Percentiles rank a stretch among this genome's conserved stretches.
These are phyloP conservation scores for Sanghuangporus sanghuang DNA, from an alignment of 1,284 basidiomycete genomes.

Conservation along the genomic window DNA sequence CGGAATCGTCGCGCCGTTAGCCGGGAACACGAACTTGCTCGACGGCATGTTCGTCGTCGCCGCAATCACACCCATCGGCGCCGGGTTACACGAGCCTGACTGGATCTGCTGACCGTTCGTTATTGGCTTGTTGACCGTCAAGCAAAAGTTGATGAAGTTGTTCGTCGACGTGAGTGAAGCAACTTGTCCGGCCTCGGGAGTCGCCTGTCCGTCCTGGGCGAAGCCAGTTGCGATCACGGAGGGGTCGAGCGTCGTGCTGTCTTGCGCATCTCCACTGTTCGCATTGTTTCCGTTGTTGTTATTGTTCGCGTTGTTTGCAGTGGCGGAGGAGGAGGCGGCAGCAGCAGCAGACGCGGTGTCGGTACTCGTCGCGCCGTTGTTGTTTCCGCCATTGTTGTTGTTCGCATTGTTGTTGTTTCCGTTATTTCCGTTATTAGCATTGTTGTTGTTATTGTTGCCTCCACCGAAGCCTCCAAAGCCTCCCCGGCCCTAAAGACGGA, in stretches of 20 bases:
- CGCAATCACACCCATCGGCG: constrained; percentile 57
- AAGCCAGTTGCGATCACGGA: constrained; percentile 47
- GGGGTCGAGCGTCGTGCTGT: constrained; percentile 45
- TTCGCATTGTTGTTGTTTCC: constrained; percentile 17
- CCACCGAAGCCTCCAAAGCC: constrained; percentile 21
- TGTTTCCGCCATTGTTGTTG: constrained; percentile 7
- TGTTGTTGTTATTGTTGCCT: constrained; percentile 12
- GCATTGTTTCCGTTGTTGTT: constrained; percentile 20
- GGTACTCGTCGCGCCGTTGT: constrained; percentile 13
- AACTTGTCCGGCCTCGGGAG: constrained; percentile 45
- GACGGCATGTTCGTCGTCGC: constrained; percentile 52
- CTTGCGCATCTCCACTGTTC: constrained; percentile 3
- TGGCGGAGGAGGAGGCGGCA: constrained; percentile 9
- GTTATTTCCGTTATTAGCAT: constrained; percentile 1
- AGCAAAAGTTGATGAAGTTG: constrained; percentile 72
- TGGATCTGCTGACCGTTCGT: constrained; percentile 56
- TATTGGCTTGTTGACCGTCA: constrained; percentile 46
- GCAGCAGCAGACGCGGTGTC: constrained; percentile 19
- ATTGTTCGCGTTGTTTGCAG: constrained; percentile 15
- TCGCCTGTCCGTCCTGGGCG: constrained; percentile 41
- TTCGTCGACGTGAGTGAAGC: constrained; percentile 58
- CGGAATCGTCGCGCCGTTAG: constrained; percentile 46
- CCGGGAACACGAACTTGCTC: constrained; percentile 51
- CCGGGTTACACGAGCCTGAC: constrained; percentile 59
- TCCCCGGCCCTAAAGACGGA: constrained; percentile 18